Percentiles rank a stretch among this genome's conserved stretches.
Conservation (phyloP, 202 grass and related monocot genomes). For the Digitaria exilis region DNA sequence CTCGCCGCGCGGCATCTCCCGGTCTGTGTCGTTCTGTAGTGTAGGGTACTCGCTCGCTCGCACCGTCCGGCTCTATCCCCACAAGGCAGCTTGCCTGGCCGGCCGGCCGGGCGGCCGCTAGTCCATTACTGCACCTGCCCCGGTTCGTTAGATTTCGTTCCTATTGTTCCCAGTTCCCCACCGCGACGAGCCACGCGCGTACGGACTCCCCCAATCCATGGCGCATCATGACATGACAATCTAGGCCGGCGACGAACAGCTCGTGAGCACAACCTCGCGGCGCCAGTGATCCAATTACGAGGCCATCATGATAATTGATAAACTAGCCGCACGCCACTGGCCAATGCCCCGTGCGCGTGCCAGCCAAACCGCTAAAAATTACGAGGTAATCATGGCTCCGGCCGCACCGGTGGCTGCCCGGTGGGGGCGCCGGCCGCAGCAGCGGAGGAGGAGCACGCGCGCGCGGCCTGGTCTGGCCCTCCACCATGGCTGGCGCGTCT, state of each 20-base stretch:
- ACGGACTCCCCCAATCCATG: neutral
- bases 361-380: slow-evolving; percentile 14
- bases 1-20: neutral
- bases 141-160: slow-evolving; percentile 18
- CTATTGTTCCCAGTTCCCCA: slow-evolving; percentile 25
- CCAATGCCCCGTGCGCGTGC: neutral
- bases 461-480: neutral
- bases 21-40: neutral
- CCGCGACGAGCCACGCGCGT: neutral
- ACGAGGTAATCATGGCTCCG: slow-evolving; percentile 47
- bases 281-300: slow-evolving; percentile 28
- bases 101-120: neutral
- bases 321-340: neutral
- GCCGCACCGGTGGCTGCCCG: neutral
- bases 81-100: neutral
- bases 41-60: neutral
- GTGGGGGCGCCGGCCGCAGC: neutral
- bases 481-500: too few relatives aligned
- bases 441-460: neutral
- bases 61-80: neutral
- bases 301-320: slow-evolving; percentile 46
- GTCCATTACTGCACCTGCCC: neutral
- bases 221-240: neutral
- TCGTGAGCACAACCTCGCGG: neutral
- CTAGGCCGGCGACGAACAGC: too few relatives aligned